phyloP scores from a whole-genome alignment of 169 alveolate genomes.

The Plasmodium blacklocki region DNA sequence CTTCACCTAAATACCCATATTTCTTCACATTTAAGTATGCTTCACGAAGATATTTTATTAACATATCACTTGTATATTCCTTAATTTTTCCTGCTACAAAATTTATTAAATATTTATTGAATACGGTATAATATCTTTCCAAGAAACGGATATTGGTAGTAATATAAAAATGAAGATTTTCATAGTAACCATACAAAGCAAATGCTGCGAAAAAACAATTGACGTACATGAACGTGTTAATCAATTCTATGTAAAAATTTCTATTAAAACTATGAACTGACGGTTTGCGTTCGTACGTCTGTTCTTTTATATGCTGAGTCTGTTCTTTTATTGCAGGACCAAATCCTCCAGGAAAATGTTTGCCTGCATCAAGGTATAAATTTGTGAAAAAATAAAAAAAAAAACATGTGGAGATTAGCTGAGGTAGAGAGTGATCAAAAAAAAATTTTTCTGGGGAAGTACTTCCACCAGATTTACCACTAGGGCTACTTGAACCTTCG shows the following conservation, averaged over 20 bases:
- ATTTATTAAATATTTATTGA: not conserved
- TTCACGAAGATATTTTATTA: not conserved
- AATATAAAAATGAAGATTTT: not conserved
- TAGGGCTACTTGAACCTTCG: too few relatives aligned
- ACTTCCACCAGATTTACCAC: too few relatives aligned
- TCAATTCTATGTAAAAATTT: not conserved
- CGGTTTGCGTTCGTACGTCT: not conserved
- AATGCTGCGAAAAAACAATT: not conserved
- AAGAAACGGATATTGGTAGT: slow-evolving; percentile 13
- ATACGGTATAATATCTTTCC: slow-evolving; percentile 1
- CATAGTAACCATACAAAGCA: slow-evolving; percentile 15
- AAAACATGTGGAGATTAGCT: too few relatives aligned
- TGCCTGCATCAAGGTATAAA: too few relatives aligned
- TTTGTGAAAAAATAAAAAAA: too few relatives aligned
- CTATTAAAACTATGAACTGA: not conserved
- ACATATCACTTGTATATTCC: not conserved
- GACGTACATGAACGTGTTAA: not conserved
- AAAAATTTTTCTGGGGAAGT: too few relatives aligned
- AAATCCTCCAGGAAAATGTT: not conserved
- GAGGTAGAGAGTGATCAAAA: too few relatives aligned
- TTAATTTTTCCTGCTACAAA: slow-evolving; percentile 1
- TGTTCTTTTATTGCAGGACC: not conserved
- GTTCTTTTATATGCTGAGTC: not conserved
- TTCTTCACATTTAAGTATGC: not conserved
- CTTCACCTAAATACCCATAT: not conserved